Base-by-base conservation (phyloP, 139 green algal species). In the Pleodorina starrii region DNA sequence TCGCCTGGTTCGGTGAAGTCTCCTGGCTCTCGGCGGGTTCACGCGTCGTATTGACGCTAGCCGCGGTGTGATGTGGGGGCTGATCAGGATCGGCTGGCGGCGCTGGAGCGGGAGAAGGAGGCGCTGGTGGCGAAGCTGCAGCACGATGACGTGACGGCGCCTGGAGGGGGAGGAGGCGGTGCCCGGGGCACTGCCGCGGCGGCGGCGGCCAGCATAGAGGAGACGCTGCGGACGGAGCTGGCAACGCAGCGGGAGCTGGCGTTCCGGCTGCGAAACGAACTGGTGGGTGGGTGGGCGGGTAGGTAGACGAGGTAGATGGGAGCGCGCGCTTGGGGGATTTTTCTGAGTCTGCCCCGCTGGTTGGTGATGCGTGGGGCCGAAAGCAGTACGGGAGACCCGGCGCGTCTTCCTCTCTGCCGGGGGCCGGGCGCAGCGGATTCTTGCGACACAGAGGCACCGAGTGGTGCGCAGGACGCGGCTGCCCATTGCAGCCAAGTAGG, bases 61-160 rank as follows among this genome's bases (percentile, higher is more conserved):
- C n/a, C n/a, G n/a, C n/a, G n/a, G n/a, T n/a, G n/a, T n/a, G n/a
- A n/a, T n/a, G n/a, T n/a, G n/a, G n/a, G n/a, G n/a, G n/a, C n/a
- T 66, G 5, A 36, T n/a, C 88, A 90, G 89, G 72, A 79, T 19
- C 85, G 85, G 14, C 40, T 99, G 81, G 43, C 90, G 14, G 82
- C 90, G 5, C 92, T 99, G 46, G 96, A 98, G 86, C 66, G 81
- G 14, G 96, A 99, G 90, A 96, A 96, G 73, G 68, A 93, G 79
- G 81, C 83, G 32, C 89, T 98, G 74, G 46, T 92, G 78, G 40
- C 78, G 25, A 90, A 94, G 84, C 83, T 96, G 86, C 57, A 91
- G 35, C 25, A 84, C 71, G 71, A 54, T 54, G 40, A 40, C 10
- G 42, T n/a, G 38, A 69, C 17, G 10, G n/a, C 36, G 63, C 38